Percentiles rank a stretch among this genome's conserved stretches.
Conservation (phyloP, 148 eudicot genomes). For the Persicaria tinctoria region DNA sequence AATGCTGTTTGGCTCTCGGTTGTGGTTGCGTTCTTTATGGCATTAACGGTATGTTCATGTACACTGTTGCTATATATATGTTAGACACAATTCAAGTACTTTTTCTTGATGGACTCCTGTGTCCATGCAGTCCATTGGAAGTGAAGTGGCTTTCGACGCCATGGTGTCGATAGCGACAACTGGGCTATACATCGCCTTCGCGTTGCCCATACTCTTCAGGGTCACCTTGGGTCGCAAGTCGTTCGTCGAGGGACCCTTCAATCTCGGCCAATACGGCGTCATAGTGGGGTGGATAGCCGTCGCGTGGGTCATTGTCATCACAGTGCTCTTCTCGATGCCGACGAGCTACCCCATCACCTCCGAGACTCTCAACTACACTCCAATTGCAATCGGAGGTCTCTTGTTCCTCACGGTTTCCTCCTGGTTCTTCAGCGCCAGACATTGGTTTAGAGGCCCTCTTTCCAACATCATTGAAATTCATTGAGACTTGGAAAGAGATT, state of each 20-base stretch:
- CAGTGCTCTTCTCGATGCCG: too few relatives aligned
- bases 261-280: constrained; percentile 56
- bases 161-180: constrained; percentile 44
- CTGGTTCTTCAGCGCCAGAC: too few relatives aligned
- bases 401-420: too few relatives aligned
- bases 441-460: too few relatives aligned
- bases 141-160: too few relatives aligned
- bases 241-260: constrained; percentile 15
- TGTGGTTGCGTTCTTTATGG: constrained; percentile 26
- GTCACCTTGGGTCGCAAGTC: constrained; percentile 78
- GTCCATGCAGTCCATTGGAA: too few relatives aligned
- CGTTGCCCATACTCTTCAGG: constrained; percentile 70
- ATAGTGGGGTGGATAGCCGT: constrained; percentile 77
- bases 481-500: constrained; percentile 24
- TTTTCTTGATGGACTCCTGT: too few relatives aligned
- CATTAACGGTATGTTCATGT: constrained; percentile 21
- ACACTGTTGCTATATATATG: constrained; percentile 21
- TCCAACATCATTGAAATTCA: neutral
- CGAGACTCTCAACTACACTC: too few relatives aligned
- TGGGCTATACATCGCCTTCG: constrained; percentile 19
- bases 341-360: too few relatives aligned
- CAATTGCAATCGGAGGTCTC: too few relatives aligned
- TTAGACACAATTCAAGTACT: constrained; percentile 41
- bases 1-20: constrained; percentile 44
- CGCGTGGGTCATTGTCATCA: neutral